A percentile compares a stretch with the other conserved stretches of the same genome.
Evolutionary conservation across 192 early-diverging fungal species (phyloP).

Genomic region (Chytriomyces confervae): DNA sequence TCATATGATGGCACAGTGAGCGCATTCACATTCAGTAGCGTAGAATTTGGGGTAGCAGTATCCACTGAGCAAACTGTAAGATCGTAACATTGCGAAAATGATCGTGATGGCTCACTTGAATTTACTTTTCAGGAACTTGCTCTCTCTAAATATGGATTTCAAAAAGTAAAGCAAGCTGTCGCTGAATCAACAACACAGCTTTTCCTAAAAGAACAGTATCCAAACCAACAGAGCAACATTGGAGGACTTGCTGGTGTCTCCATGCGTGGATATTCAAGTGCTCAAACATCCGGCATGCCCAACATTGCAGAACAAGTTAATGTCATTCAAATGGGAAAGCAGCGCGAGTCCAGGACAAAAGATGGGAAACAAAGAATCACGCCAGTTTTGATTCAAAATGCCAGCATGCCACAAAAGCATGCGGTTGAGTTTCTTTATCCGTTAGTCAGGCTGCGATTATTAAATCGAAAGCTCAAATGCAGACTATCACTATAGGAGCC

Average conservation of each 20-base stretch:
- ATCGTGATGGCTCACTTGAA: background rate
- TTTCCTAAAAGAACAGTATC: conserved; percentile 42
- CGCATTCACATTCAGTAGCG: conserved; percentile 70
- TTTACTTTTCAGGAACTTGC: conserved; percentile 37
- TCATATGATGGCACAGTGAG: conserved; percentile 91
- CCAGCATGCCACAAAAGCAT: conserved; percentile 4
- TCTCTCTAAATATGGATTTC: conserved; percentile 47
- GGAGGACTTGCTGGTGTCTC: background rate
- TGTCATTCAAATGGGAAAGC: conserved; percentile 42
- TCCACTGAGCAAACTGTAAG: conserved; percentile 70
- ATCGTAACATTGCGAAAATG: background rate
- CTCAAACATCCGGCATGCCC: too few relatives aligned
- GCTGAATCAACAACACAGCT: conserved; percentile 44
- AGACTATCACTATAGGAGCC: conserved; percentile 13
- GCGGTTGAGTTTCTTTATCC: conserved; percentile 23
- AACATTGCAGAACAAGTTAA: background rate
- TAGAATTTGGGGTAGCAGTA: conserved; percentile 72
- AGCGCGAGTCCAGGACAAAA: conserved; percentile 71
- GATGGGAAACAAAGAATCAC: conserved; percentile 87
- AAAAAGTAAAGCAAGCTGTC: conserved; percentile 41
- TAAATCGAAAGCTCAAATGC: background rate
- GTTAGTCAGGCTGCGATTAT: background rate
- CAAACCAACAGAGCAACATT: conserved; percentile 1
- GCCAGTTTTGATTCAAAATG: conserved; percentile 55
- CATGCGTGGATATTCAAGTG: background rate